Evolutionary conservation across 192 early-diverging fungal species (phyloP).

Genomic region (Thamnidium elegans): DNA sequence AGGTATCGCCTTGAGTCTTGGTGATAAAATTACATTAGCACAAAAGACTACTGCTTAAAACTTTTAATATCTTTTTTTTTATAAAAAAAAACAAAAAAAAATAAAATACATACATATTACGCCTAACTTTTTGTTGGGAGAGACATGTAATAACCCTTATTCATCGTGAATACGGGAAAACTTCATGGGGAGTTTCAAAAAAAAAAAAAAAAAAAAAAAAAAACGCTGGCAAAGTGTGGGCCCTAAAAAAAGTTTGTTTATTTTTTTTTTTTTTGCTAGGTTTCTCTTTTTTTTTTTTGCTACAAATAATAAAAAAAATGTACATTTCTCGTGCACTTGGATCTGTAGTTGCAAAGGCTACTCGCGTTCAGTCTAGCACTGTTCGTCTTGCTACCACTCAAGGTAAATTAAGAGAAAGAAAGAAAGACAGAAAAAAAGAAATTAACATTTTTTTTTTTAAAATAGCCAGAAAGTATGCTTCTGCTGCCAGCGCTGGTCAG

Average conservation of each 20-base stretch:
- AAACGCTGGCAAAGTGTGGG: too few species aligned
- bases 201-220: too few species aligned
- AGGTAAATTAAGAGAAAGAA: constrained; percentile 18
- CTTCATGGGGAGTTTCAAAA: too few species aligned
- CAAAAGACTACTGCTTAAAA: constrained; percentile 17
- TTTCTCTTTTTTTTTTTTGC: constrained; percentile 11
- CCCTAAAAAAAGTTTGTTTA: not conserved
- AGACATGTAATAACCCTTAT: not conserved
- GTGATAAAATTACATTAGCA: constrained; percentile 39
- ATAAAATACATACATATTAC: not conserved
- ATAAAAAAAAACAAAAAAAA: constrained; percentile 15
- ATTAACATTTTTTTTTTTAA: not conserved
- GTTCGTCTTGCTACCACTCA: constrained; percentile 19
- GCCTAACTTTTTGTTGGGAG: not conserved
- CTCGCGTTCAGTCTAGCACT: constrained; percentile 33
- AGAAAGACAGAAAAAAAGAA: not conserved
- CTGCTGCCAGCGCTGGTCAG: constrained; percentile 24
- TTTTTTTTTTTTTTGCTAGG: not conserved
- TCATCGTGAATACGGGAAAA: not conserved
- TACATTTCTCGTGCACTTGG: constrained; percentile 41
- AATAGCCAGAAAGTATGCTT: constrained; percentile 16
- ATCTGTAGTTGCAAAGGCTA: constrained; percentile 25
- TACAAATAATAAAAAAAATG: constrained; percentile 17
- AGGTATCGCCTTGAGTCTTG: constrained; percentile 94
- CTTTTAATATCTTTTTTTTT: not conserved